Evolutionary conservation across 73 alveolate genomes (phyloP), one percentile per base, ranked within the genome.

Genomic region (Paramecium pentaurelia): DNA sequence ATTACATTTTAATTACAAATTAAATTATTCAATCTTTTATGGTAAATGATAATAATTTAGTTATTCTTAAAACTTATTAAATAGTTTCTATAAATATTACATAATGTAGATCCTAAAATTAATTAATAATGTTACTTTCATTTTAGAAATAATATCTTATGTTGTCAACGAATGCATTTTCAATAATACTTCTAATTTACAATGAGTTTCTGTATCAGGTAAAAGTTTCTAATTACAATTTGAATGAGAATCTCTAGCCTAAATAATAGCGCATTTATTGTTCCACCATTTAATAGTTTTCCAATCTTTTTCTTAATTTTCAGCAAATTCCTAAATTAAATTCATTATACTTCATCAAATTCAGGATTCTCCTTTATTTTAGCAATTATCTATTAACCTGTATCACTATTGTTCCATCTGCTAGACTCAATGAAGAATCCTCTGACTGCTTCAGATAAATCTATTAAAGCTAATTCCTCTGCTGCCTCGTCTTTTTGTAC

Each of bases 241-340:
- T 47, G 27, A 60, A 34, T 89, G 60, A 71, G 94, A 71, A 40
- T 88, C 94, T 71, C 83, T 88, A 4, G 91, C 86, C 30, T 88
- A 47, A 18, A 88, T 88, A 0, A 45, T 49, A 8, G 94, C 86
- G 10, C 92, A 88, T 88, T 88, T 88, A 47, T 83, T 83, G 5
- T 71, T 44, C 80, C 87, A 88, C 91, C 86, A 88, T 58, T 83
- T 59, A 18, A 88, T 70, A 1, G 94, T 88, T 71, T 88, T 88
- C 94, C 94, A 88, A 47, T 88, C 94, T 30, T 88, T 88, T 71
- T 88, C 94, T 71, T 88, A 30, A 70, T 88, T 88, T 45, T 88
- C 94, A 18, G 71, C 86, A 71, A 88, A 88, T 88, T 88, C 73
- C 51, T 73, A 37, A 32, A 9, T 28, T 37, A 18, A 34, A 37